These are phyloP conservation scores for Kuraishia hungarica DNA, from an alignment of 805 yeast genomes.

Conservation along the genomic window DNA sequence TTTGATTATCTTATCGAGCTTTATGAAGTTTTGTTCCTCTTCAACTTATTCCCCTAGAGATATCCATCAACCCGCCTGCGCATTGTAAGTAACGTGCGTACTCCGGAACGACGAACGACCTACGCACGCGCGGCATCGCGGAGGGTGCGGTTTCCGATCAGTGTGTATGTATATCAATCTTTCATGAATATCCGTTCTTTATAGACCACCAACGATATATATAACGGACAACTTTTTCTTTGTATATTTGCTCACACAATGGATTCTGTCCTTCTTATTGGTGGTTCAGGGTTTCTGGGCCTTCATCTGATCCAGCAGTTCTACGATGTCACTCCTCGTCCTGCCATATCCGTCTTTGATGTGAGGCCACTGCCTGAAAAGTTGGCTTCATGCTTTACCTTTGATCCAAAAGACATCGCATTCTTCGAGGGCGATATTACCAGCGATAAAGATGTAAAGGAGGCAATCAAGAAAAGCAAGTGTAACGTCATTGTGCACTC, in stretches of 20 bases:
- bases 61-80: too few species aligned
- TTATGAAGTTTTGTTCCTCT: too few species aligned
- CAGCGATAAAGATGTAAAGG: constrained; percentile 52
- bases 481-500: constrained; percentile 86
- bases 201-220: too few species aligned
- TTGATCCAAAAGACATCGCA: constrained; percentile 46
- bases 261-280: constrained; percentile 72
- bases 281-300: constrained; percentile 94
- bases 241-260: constrained; percentile 5
- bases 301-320: constrained; percentile 86
- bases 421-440: constrained; percentile 84
- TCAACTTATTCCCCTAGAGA: too few species aligned
- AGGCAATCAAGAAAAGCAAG: constrained; percentile 47
- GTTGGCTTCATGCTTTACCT: constrained; percentile 66
- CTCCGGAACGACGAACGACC: background rate
- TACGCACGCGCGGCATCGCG: background rate
- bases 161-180: too few species aligned
- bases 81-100: background rate
- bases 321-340: constrained; percentile 51
- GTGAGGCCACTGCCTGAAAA: constrained; percentile 78
- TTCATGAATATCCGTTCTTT: too few species aligned
- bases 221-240: too few species aligned
- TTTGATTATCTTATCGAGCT: too few species aligned
- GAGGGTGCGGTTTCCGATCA: background rate
- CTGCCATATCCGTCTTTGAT: constrained; percentile 81